Evolutionary conservation across 1,284 basidiomycete species (phyloP).

Genomic region (Melampsora larici-populina): DNA sequence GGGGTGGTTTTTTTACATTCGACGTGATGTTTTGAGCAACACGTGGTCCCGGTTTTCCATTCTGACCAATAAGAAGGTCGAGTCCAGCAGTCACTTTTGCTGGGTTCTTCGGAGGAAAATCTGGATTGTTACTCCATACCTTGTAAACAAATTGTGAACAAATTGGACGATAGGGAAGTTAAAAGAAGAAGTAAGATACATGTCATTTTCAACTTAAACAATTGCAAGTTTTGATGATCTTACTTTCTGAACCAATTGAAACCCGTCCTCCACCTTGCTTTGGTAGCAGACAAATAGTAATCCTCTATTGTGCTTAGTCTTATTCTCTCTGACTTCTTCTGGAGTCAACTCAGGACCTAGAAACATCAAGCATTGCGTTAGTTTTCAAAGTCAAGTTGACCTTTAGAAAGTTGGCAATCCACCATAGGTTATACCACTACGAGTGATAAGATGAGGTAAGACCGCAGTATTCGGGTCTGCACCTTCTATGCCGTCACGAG

Average conservation of each 20-base stretch:
- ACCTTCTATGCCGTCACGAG: conserved; percentile 9
- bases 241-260: conserved; percentile 43
- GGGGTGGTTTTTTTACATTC: not conserved
- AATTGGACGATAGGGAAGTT: no score
- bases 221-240: no score
- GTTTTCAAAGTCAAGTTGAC: no score
- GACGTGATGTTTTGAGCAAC: conserved; percentile 36
- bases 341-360: conserved; percentile 34
- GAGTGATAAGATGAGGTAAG: conserved; percentile 37
- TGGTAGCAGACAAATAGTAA: conserved; percentile 42
- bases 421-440: conserved; percentile 43
- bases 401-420: no score
- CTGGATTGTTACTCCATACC: conserved; percentile 35
- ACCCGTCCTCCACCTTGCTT: conserved; percentile 28
- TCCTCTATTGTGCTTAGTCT: conserved; percentile 35
- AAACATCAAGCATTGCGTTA: no score
- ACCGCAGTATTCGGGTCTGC: not conserved
- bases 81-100: conserved; percentile 28
- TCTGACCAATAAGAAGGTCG: conserved; percentile 37
- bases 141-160: not conserved
- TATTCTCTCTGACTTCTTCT: not conserved
- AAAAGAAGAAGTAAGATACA: no score
- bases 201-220: no score
- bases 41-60: conserved; percentile 8
- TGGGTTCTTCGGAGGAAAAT: conserved; percentile 25